Base-by-base conservation (phyloP, 768 basidiomycete genomes). In the Ramaria rubella region DNA sequence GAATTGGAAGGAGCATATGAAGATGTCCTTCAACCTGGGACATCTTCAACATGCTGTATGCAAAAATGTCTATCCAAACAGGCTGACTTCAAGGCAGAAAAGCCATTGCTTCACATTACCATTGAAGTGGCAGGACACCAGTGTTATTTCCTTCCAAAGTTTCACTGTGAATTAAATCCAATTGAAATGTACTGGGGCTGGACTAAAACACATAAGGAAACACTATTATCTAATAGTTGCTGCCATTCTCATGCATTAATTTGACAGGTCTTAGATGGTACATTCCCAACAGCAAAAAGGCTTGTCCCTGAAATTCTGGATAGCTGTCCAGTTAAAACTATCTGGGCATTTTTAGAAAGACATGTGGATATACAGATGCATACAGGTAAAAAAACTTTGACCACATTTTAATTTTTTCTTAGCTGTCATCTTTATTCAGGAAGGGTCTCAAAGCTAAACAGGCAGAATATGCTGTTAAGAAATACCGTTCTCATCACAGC, bases 141-240 rank as follows among this genome's bases (percentile, higher is more conserved):
- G 6, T 70, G 68, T 56, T 49, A 64, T 11, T 66, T 68, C 45
- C 52, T 67, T 30, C 62, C 63, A 0, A 70, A 70, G 52, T 70
- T 63, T 44, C 67, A 68, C 34, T 71, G 70, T 53, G 67, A 70
- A 55, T 53, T 70, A 6, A 68, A 69, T 51, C 62, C 63, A 51
- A 68, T 71, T 52, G 63, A 58, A 38, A 55, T 58, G 57, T 55
- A 55, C 23, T 58, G 57, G 57, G 52, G 52, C 12, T 55, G 21
- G 5, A 33, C 38, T 24, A 58, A 58, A 50, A 12, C 11, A 4
- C 12, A 51, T 58, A 45, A 55, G 57, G 34, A 36, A 8, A 8
- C 8, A 8, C 17, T 36, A 17, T 17, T 8, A 8, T 36, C 34
- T 17, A 36, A 36, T 8, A 8, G 17, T 8, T n/a, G n/a, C n/a